Base-by-base conservation (phyloP, 805 yeast genomes). In the Isabelozyma gotoi region DNA sequence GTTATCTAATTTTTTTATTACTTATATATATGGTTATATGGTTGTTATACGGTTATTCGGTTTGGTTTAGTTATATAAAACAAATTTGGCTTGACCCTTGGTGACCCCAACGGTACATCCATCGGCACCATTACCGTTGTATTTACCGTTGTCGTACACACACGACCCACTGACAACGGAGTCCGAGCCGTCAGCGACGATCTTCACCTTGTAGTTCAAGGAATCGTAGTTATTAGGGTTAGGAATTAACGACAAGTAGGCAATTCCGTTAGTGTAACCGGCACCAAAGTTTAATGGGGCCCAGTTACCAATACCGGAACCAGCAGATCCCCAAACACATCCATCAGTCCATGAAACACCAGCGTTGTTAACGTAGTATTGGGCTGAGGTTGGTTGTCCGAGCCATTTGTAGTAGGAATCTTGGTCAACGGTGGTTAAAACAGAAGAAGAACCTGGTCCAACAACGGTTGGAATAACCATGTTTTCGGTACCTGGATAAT, bases 401-500 rank as follows among this genome's bases (percentile, higher is more conserved):
- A 72, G 55, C 97, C 97, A 91, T 45, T 63, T 64, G 81, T 81
- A 94, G 80, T 92, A 92, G 51, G 74, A 59, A 52, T 73, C 84
- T 63, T 82, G 80, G 67, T 89, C 78, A 50, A 91, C 97, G 53
- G 85, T 95, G 42, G 96, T 77, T 55, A 90, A 73, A 45, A 85
- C 84, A 59, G 76, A 67, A 32, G 77, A 55, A 32, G 73, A 57
- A 57, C 96, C 96, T 46, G 85, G 86, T 27, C 64, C 66, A 41
- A 91, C 85, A 50, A 80, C 74, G 47, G 98, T 91, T 66, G 99
- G 98, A 49, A 92, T 78, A 54, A 84, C 95, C 98, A 92, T 94
- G 80, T 90, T 90, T 77, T 92, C 99, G 52, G 97, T 85, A 74
- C 99, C 99, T 62, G 99, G 99, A 81, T 92, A 92, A 68, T 92